Evolutionary conservation across 148 eudicot species (phyloP).

Genomic region (Spergularia bocconei): DNA sequence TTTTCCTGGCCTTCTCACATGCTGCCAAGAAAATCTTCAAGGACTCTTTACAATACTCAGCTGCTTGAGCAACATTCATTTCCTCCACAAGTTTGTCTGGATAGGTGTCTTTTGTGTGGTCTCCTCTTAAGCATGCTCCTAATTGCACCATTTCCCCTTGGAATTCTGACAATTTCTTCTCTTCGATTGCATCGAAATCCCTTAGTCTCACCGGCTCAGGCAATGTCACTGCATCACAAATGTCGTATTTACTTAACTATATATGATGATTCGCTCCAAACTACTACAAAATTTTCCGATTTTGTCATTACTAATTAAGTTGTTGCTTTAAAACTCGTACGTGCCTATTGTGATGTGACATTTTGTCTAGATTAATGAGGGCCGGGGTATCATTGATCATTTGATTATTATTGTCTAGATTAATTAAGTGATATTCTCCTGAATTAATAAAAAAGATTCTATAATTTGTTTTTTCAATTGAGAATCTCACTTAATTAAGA

Average conservation of each 20-base stretch:
- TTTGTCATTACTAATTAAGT: too few species aligned
- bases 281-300: too few species aligned
- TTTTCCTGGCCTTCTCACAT: conserved; percentile 34
- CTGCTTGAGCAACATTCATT: conserved; percentile 58
- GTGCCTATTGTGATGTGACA: too few species aligned
- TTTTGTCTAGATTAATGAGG: too few species aligned
- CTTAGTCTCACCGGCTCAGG: conserved; percentile 62
- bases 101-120: conserved; percentile 43
- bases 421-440: too few species aligned
- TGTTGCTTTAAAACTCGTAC: too few species aligned
- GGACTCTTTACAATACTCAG: conserved; percentile 42
- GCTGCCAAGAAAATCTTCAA: conserved; percentile 49
- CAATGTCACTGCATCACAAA: conserved; percentile 41
- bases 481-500: too few species aligned
- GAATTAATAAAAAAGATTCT: too few species aligned
- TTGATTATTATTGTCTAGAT: too few species aligned
- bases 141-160: conserved; percentile 67
- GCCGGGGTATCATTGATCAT: too few species aligned
- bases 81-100: conserved; percentile 50
- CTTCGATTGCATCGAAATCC: conserved; percentile 47
- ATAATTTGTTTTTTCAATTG: too few species aligned
- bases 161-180: conserved; percentile 51
- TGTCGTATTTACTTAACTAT: background rate
- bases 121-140: conserved; percentile 67
- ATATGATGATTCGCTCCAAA: too few species aligned